phyloP scores from a whole-genome alignment of 257 asterid species.

The Cynanchum wilfordii region DNA sequence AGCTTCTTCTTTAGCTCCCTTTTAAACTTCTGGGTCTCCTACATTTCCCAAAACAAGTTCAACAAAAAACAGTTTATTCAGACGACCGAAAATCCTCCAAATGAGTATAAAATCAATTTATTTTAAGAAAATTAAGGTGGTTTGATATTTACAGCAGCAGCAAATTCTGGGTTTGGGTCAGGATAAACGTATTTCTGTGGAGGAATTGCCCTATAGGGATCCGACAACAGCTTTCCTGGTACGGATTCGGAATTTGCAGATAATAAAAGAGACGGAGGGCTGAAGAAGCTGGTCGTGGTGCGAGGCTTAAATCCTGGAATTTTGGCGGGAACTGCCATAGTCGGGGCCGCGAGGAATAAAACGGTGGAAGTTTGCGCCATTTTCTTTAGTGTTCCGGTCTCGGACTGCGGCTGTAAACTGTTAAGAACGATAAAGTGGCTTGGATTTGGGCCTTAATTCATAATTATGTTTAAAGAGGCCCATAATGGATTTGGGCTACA shows the following conservation, averaged over 20 bases:
- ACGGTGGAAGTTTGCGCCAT: constrained; percentile 19
- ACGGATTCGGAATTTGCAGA: constrained; percentile 12
- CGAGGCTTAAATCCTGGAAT: constrained; percentile 17
- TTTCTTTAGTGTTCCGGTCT: constrained; percentile 5
- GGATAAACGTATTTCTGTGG: constrained; percentile 47
- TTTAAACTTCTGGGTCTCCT: constrained; percentile 63
- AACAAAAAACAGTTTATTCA: neutral
- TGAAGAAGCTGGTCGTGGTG: constrained; percentile 18
- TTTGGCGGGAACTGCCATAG: constrained; percentile 42
- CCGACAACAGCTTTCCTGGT: constrained; percentile 10
- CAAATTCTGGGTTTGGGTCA: constrained; percentile 60
- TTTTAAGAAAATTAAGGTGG: neutral
- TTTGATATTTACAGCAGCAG: constrained; percentile 38
- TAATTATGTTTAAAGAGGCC: neutral
- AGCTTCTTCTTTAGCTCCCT: constrained; percentile 44
- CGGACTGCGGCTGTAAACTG: neutral
- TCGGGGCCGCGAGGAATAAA: constrained; percentile 20
- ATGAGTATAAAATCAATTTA: neutral
- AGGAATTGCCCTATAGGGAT: constrained; percentile 29
- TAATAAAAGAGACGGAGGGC: neutral
- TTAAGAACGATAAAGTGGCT: neutral
- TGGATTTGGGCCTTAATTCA: neutral
- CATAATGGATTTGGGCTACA: neutral
- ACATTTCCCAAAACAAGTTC: neutral
- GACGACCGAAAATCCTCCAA: too few species aligned